Evolutionary conservation across 2,329 filamentous ascomycete genomes (phyloP).

Genomic region (Rosellinia necatrix): DNA sequence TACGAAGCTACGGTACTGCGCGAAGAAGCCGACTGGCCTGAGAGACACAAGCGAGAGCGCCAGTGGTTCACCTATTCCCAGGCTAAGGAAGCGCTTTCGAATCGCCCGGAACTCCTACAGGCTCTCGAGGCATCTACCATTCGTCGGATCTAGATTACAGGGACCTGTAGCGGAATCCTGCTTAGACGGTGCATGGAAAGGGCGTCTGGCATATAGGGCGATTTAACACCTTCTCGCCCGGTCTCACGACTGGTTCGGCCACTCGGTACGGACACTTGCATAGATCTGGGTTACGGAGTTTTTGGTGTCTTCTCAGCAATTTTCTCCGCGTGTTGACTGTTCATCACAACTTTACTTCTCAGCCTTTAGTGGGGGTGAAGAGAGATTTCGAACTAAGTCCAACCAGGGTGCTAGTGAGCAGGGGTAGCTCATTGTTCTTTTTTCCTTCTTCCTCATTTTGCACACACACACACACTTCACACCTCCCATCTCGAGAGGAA

Average conservation of each 20-base stretch:
- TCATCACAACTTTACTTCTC: conserved; percentile 25
- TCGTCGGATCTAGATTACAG: conserved; percentile 49
- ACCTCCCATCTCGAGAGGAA: conserved; percentile 23
- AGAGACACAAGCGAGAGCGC: conserved; percentile 87
- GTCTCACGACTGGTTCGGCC: conserved; percentile 27
- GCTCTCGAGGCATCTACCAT: conserved; percentile 82
- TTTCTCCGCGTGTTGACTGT: conserved; percentile 11
- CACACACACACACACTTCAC: too few species aligned
- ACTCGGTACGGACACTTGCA: conserved; percentile 34
- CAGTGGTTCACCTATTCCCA: conserved; percentile 87
- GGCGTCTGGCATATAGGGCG: conserved; percentile 20
- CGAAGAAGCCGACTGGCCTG: conserved; percentile 88
- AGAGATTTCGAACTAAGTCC: conserved; percentile 9
- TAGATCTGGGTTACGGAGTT: conserved; percentile 43
- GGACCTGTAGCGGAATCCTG: conserved; percentile 8
- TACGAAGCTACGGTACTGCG: conserved; percentile 86
- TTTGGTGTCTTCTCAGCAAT: conserved; percentile 31
- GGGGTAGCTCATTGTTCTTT: conserved; percentile 14
- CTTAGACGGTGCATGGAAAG: conserved; percentile 20
- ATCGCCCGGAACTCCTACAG: conserved; percentile 84
- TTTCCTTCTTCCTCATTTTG: conserved; percentile 9
- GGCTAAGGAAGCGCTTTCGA: conserved; percentile 76
- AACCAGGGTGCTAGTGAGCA: conserved; percentile 10
- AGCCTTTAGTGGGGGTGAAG: conserved; percentile 4
- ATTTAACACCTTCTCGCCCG: conserved; percentile 1